Base-by-base conservation (phyloP, 179 eudicot genomes). In the Corrigiola litoralis region DNA sequence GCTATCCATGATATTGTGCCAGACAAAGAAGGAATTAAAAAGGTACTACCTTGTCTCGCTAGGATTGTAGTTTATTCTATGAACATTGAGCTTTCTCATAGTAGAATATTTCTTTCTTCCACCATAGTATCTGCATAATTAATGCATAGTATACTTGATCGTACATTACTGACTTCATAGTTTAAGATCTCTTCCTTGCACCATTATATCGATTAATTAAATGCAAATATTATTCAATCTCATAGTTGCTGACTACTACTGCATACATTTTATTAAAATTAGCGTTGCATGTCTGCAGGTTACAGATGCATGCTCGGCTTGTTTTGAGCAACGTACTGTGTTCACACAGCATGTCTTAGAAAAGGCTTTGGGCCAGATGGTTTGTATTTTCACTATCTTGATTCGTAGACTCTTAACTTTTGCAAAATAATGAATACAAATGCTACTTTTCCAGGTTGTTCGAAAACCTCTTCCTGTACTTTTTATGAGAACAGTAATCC, bases 241-340 rank as follows among this genome's bases (percentile, higher is more conserved):
- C n/a, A n/a, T n/a, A n/a, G 38, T 8, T 44, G 10, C 52, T 17
- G 14, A 16, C 1, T 23, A 24, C 29, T 58, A 29, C 28, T 47
- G 23, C 47, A 16, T 49, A 29, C 57, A 28, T 31, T 25, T 44
- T 32, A 47, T 23, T 5, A 17, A 37, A 7, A 2, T 17, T 49
- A 7, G 13, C 41, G 17, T 55, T 31, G 17, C 32, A 12, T 29
- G 4, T 48, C 75, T 74, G 50, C 92, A 92, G 98, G 85, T 92
- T 53, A 92, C 83, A 32, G 98, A 92, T 75, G 91, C 88, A 75
- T 92, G 98, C 75, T 80, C 98, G 57, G 97, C 96, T 66, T 92
- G 98, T 74, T 92, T 92, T 83, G 97, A 92, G 84, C 98, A 92
- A 71, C 97, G 97, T 28, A 92, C 96, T 28, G 98, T 92, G 66